phyloP scores from a whole-genome alignment of 345 rosid species.

The Gossypium turneri region DNA sequence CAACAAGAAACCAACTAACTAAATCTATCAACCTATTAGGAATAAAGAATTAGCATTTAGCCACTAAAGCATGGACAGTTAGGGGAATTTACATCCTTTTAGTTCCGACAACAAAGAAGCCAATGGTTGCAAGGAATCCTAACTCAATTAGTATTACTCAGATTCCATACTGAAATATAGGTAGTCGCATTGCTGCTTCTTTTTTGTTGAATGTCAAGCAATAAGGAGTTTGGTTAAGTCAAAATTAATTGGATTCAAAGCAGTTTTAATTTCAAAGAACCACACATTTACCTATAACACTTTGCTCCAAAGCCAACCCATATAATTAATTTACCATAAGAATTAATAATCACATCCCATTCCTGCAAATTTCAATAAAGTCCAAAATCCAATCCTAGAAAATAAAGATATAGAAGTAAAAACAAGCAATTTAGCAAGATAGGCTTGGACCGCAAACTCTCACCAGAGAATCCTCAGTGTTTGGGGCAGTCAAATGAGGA shows the following conservation, averaged over 20 bases:
- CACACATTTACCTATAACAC: background rate
- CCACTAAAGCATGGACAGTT: background rate
- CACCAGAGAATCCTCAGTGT: slow-evolving; percentile 8
- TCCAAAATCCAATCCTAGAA: background rate
- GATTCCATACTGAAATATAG: background rate
- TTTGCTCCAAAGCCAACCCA: too few relatives aligned
- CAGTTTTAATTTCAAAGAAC: background rate
- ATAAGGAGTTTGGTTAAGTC: background rate
- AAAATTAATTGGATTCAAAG: background rate
- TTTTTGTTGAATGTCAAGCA: background rate
- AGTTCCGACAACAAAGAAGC: background rate
- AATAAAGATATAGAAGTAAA: too few relatives aligned
- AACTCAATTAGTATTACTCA: background rate
- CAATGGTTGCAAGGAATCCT: background rate
- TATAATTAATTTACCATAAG: background rate
- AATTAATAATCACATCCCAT: background rate
- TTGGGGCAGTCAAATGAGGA: slow-evolving; percentile 6
- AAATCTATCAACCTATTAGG: background rate
- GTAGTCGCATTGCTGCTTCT: background rate
- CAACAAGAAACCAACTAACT: background rate
- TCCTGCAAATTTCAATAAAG: background rate
- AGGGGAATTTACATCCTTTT: background rate
- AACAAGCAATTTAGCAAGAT: background rate
- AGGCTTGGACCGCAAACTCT: background rate
- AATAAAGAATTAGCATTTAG: background rate